Evolutionary conservation across 2,329 filamentous ascomycete genomes (phyloP), one percentile per base, ranked within the genome.

Genomic region (Hawksworthiomyces lignivorus): DNA sequence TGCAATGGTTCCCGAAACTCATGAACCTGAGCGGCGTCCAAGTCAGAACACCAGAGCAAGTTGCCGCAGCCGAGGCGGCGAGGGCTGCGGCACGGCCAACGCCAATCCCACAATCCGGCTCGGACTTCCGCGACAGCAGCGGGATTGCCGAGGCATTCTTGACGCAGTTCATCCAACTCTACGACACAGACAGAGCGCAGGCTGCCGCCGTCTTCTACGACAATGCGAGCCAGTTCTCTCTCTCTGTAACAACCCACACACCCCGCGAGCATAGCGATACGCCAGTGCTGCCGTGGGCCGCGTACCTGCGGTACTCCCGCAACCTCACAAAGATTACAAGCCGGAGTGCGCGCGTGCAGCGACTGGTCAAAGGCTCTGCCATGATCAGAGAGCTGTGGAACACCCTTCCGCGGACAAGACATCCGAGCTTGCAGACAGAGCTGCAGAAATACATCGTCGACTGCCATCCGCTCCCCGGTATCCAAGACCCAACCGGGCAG

Each of bases 1-100:
- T 86, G 22, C 77, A 78, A 30, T 94, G 87, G 83, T 97, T 87
- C 56, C 89, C 87, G 1, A 83, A 78, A 45, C 73, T 97, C 14
- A 79, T 81, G 53, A 75, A 81, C 46, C 67, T 97, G 50, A 94
- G 94, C 59, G 78, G 80, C 41, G 67, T 77, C 6, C 76, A 83
- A 55, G 77, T 95, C 15, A 78, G 87, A 46, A 84, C 82, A 1
- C 72, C 80, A 1, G 79, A 86, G 54, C 77, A 88, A 53, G 68
- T 84, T 39, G 76, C 75, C 8, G 70, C 77, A 42, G 61, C 67
- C 50, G 62, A 69, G 45, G 63, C 70, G 31, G 70, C 77, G 42
- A 62, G 68, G 52, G 62, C 69, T 36, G 66, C 68, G 20, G 52
- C 70, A 4, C 48, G 48, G 48, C 49, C 49, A 20, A 62, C 70